Evolutionary conservation across 768 basidiomycete genomes (phyloP), one percentile per base, ranked within the genome.

Genomic region (Amanita fuliginea): DNA sequence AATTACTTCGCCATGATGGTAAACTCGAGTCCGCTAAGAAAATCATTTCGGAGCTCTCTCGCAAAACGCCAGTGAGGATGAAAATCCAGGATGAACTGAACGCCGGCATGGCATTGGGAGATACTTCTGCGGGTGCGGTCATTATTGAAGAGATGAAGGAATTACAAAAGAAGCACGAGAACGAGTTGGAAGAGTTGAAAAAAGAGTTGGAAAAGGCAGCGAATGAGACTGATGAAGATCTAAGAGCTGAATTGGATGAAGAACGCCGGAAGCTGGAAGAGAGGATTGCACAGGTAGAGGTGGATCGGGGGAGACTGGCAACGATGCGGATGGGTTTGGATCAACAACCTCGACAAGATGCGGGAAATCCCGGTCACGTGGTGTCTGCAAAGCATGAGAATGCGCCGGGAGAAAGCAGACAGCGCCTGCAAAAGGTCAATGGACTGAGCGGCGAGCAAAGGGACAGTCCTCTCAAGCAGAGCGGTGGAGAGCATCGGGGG

Each of bases 1-100:
- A 51, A 7, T 46, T 75, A 11, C 54, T 65, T 6, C 69, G 73
- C 16, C 68, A 73, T 46, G 55, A 57, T 30, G 64, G 64, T 32
- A 62, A 61, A 1, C 54, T 59, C 35, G 42, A 57, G 3, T 64
- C 65, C 10, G 61, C 72, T 1, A 61, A 58, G 0, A 43, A 56
- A 22, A 58, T 71, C 40, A 43, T 75, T 1, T 62, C 64, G 21
- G 58, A 61, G 37, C 55, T 73, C 55, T 24, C 52, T 30, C 34
- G 48, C 21, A 40, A 37, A n/a, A 21, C 22, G 11, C 55, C 58
- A 1, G 41, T 52, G 3, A 11, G 49, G 7, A 40, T 59, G 35
- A 48, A 47, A 18, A 57, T 60, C 24, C 58, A 59, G 54, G 40
- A 43, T 18, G 58, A 60, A 51, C 10, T 60, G 21, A 51, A 52